A percentile compares a stretch with the other conserved stretches of the same genome.
These are phyloP conservation scores for Debaryomyces udenii DNA, from an alignment of 1,139 yeast species.

Conservation along the genomic window DNA sequence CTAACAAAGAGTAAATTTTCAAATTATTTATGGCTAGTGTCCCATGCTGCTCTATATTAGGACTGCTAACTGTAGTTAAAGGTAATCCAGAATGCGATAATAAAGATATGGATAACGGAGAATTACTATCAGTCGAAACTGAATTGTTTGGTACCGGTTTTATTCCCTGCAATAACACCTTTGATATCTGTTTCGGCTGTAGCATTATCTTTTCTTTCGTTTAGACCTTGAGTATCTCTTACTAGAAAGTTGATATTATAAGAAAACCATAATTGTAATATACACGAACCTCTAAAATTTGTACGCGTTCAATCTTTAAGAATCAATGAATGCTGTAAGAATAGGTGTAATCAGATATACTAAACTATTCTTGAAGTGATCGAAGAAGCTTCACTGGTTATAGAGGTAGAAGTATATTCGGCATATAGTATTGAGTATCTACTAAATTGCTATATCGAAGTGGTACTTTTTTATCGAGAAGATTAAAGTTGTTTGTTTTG, in stretches of 20 bases:
- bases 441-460: neutral
- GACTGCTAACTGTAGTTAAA: slow-evolving; percentile 36
- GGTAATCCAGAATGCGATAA: slow-evolving; percentile 48
- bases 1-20: slow-evolving; percentile 49
- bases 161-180: slow-evolving; percentile 46
- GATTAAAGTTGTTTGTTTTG: slow-evolving; percentile 1
- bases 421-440: too few relatives aligned
- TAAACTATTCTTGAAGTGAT: too few relatives aligned
- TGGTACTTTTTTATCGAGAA: neutral
- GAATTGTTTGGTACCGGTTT: slow-evolving; percentile 22
- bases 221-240: neutral
- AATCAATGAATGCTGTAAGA: too few relatives aligned
- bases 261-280: slow-evolving; percentile 2
- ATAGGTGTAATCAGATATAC: too few relatives aligned
- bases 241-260: neutral
- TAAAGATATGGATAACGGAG: slow-evolving; percentile 46
- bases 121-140: slow-evolving; percentile 10
- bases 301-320: slow-evolving; percentile 5
- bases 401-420: too few relatives aligned
- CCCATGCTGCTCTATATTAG: slow-evolving; percentile 13
- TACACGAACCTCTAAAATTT: slow-evolving; percentile 5
- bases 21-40: slow-evolving; percentile 40
- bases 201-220: slow-evolving; percentile 36
- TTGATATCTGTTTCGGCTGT: slow-evolving; percentile 49
- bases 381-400: too few relatives aligned